Percentiles rank a stretch among this genome's conserved stretches.
These are phyloP conservation scores for Aspergillus haitiensis DNA, from an alignment of 495 filamentous ascomycete genomes.

Conservation along the genomic window DNA sequence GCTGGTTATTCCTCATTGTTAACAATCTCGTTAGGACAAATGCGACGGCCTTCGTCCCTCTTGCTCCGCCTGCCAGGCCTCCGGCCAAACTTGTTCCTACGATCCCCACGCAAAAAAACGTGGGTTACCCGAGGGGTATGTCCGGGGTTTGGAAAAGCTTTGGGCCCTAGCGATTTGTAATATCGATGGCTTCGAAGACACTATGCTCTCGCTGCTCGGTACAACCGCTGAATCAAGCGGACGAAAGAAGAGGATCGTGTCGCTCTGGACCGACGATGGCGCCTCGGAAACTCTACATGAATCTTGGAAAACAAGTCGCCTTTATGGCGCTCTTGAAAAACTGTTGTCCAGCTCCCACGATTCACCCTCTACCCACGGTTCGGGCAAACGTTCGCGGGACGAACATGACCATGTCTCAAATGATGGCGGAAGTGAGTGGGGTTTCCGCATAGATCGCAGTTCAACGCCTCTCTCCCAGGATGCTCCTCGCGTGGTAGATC, in stretches of 20 bases:
- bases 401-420: slow-evolving; percentile 30
- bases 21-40: slow-evolving; percentile 47
- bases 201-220: slow-evolving; percentile 45
- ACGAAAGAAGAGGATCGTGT: slow-evolving; percentile 37
- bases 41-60: slow-evolving; percentile 66
- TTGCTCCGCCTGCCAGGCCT: slow-evolving; percentile 63
- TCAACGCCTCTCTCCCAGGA: slow-evolving; percentile 32
- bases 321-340: slow-evolving; percentile 55
- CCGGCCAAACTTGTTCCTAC: slow-evolving; percentile 65
- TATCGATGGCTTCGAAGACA: slow-evolving; percentile 51
- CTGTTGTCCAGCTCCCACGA: slow-evolving; percentile 49
- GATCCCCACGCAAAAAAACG: slow-evolving; percentile 70
- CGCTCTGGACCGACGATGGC: slow-evolving; percentile 52
- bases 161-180: slow-evolving; percentile 50
- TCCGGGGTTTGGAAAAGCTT: slow-evolving; percentile 46
- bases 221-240: slow-evolving; percentile 37
- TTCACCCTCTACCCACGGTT: slow-evolving; percentile 16
- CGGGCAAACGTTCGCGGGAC: slow-evolving; percentile 43
- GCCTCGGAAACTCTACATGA: slow-evolving; percentile 56
- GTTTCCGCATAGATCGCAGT: slow-evolving; percentile 37
- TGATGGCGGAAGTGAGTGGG: slow-evolving; percentile 32
- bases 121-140: slow-evolving; percentile 53
- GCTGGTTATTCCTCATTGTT: not conserved
- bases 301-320: slow-evolving; percentile 56
- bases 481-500: slow-evolving; percentile 36